Base-by-base conservation (phyloP, 768 basidiomycete species). In the Kwoniella mangroviensis region DNA sequence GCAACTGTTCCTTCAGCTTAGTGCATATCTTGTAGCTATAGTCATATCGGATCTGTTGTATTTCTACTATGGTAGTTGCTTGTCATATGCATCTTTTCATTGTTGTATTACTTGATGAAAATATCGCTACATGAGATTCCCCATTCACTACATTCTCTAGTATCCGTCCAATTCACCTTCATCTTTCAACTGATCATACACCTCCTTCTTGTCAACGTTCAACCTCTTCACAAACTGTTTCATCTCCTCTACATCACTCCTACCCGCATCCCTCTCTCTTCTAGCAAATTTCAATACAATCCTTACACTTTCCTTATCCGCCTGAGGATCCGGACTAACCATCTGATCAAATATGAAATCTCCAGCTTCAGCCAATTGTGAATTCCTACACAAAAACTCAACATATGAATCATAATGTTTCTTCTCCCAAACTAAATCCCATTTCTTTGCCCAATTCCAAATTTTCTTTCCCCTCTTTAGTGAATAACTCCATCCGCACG, bases 351-450 rank as follows among this genome's bases (percentile, higher is more conserved):
- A 89, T 21, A 90, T 86, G 19, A 88, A 84, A 77, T 87, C 86
- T 53, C 89, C 79, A 0, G 92, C 94, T 24, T 91, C 90, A 22
- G 89, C 87, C 41, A 92, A 74, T 75, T 85, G 85, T 10, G 88
- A 87, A 57, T 88, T 79, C 24, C 93, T 87, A 76, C 92, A 92
- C n/a, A 96, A 86, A 78, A 91, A 92, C 82, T 97, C 94, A 21
- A 97, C 81, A 86, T 89, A 92, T 5, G 52, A 54, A n/a, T 69
- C 68, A 22, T 53, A 69, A 22, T 69, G 68, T 45, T 56, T 69
- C 0, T 89, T 86, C 68, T 91, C 89, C 92, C 93, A 94, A 76
- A 91, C 90, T 87, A 91, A 24, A 84, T 85, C 56, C 85, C 85
- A 62, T 82, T 85, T 34, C 82, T 81, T 59, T 90, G 85, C 77